These are phyloP conservation scores for Persicaria tinctoria DNA, from an alignment of 148 eudicot species.

Conservation along the genomic window DNA sequence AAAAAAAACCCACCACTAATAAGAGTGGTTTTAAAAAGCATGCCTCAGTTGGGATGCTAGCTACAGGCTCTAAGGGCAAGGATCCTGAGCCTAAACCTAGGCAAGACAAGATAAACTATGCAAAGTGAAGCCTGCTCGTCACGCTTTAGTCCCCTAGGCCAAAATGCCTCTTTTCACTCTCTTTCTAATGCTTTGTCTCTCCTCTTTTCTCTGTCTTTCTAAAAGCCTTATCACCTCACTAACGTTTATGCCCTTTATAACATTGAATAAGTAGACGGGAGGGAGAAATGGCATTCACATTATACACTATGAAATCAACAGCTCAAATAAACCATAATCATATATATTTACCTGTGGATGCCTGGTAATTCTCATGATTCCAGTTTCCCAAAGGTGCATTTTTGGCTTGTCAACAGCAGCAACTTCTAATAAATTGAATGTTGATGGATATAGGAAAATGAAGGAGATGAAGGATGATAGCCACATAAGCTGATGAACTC, in stretches of 20 bases:
- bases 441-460: conserved; percentile 90
- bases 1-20: too few species aligned
- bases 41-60: too few species aligned
- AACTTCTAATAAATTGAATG: conserved; percentile 91
- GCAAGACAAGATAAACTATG: too few species aligned
- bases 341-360: conserved; percentile 78
- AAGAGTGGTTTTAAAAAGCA: too few species aligned
- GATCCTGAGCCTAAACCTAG: too few species aligned
- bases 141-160: too few species aligned
- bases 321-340: not conserved
- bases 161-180: too few species aligned
- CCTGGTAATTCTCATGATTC: conserved; percentile 95
- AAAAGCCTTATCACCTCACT: too few species aligned
- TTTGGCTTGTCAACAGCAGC: conserved; percentile 99
- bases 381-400: conserved; percentile 99
- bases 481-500: conserved; percentile 76
- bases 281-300: not conserved
- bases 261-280: not conserved
- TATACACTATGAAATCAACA: not conserved
- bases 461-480: conserved; percentile 66
- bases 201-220: too few species aligned
- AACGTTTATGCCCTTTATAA: not conserved
- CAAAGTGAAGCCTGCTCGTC: too few species aligned
- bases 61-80: too few species aligned
- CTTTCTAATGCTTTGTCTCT: too few species aligned